Evolutionary conservation across 495 filamentous ascomycete species (phyloP), one percentile per base, ranked within the genome.

Genomic region (Entonaema liquescens): DNA sequence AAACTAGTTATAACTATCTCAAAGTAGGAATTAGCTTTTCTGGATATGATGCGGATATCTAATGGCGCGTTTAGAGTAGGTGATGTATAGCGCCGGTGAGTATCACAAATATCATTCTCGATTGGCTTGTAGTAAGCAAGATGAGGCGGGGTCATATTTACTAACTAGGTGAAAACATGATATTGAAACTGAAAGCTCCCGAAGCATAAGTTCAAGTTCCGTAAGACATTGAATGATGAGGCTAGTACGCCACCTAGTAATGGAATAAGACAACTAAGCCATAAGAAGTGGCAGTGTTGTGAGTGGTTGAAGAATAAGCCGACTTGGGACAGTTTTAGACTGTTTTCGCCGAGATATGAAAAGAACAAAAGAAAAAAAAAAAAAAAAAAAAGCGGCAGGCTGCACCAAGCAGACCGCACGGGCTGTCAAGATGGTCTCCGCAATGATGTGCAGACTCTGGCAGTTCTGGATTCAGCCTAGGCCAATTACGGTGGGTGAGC

Each of bases 401-500:
- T 50, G 17, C 55, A 38, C 25, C 52, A 23, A 19, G 15, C 5
- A 47, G 17, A 19, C 42, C 38, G 53, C 40, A 28, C 25, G 17
- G 53, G n/a, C 53, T 35, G 29, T 29, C 26, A 55, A 44, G 52
- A 49, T 61, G 29, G 42, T 54, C 65, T 68, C 70, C 70, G 70
- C 70, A 73, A 73, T 73, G 70, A 68, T 68, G 65, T 42, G 70
- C 70, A 73, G 65, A 59, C 11, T 53, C 17, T 47, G 19, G 19
- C 19, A 47, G 19, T 11, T 47, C 19, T 35, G 65, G 62, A 65
- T 62, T 68, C 60, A 73, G 49, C 57, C 49, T 57, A 31, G 40
- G 13, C 70, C 70, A 73, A 73, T 72, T 31, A 52, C 33, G 58
- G 52, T 29, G 36, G 31, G 28, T 29, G 15, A 57, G 36, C 17